These are phyloP conservation scores for Hansfordia pulvinata DNA, from an alignment of 2,329 filamentous ascomycete genomes.

Conservation along the genomic window DNA sequence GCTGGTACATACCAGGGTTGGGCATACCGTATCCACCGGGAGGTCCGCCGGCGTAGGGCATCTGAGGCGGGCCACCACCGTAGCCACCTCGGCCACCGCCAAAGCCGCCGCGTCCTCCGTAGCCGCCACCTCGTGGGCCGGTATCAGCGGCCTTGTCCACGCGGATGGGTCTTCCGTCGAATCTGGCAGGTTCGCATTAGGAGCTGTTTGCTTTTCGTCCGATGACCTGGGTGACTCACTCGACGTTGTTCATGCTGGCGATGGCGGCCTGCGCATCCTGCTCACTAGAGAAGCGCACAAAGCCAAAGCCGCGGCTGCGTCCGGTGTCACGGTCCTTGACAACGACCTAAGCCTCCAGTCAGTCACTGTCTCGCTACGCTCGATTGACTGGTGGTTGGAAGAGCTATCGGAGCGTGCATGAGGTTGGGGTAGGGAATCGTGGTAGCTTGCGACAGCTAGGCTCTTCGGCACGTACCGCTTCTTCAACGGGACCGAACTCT, in stretches of 20 bases:
- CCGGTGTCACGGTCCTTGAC: constrained; percentile 96
- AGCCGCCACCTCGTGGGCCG: constrained; percentile 45
- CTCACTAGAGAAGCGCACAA: constrained; percentile 77
- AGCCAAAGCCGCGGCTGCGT: constrained; percentile 93
- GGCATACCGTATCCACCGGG: constrained; percentile 22
- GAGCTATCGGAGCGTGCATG: no score
- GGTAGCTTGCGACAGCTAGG: no score
- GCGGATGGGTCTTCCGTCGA: constrained; percentile 87
- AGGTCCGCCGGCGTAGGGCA: constrained; percentile 21
- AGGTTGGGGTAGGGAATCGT: no score
- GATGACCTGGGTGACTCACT: constrained; percentile 66
- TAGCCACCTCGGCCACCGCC: constrained; percentile 20
- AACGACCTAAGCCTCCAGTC: constrained; percentile 74
- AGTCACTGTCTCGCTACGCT: no score
- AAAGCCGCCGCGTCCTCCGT: constrained; percentile 19
- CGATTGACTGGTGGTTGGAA: no score
- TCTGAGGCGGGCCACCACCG: constrained; percentile 16
- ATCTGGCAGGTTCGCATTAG: constrained; percentile 37
- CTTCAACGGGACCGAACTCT: constrained; percentile 80
- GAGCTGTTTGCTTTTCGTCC: no score
- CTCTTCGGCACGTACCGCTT: constrained; percentile 65
- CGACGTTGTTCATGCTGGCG: constrained; percentile 69
- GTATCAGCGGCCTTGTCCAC: constrained; percentile 92
- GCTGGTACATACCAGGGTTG: constrained; percentile 22
- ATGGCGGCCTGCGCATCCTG: constrained; percentile 67